A percentile compares a stretch with the other conserved stretches of the same genome.
Conservation (phyloP, 306 rosid genomes). For the Hippophae gyantsensis region DNA sequence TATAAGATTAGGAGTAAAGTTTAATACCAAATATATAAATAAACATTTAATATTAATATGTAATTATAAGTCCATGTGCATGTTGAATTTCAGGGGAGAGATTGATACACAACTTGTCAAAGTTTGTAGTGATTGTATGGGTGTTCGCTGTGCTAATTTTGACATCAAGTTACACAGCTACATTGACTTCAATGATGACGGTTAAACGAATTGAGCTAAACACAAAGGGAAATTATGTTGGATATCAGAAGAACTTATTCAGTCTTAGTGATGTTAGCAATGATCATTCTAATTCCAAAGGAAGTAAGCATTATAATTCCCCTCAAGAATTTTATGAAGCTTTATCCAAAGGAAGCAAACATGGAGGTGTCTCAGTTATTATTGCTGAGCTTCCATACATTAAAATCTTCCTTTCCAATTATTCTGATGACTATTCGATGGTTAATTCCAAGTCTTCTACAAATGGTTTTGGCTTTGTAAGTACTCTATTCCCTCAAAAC, state of each 20-base stretch:
- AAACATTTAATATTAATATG: too few species aligned
- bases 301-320: neutral
- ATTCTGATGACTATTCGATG: neutral
- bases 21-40: too few species aligned
- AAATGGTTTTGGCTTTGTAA: constrained; percentile 22
- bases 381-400: constrained; percentile 10
- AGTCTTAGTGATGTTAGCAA: too few species aligned
- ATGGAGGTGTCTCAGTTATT: constrained; percentile 17
- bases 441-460: constrained; percentile 2
- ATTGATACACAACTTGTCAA: neutral
- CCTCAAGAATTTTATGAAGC: constrained; percentile 9
- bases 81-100: constrained; percentile 1
- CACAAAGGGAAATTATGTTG: neutral
- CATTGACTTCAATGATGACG: constrained; percentile 19
- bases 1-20: too few species aligned
- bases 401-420: constrained; percentile 12
- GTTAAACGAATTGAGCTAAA: neutral
- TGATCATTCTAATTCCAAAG: too few species aligned
- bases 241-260: neutral
- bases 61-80: too few species aligned
- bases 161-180: constrained; percentile 19
- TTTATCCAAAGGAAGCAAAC: constrained; percentile 2
- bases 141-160: constrained; percentile 8
- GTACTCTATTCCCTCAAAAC: neutral
- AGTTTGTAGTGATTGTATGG: constrained; percentile 11